These are phyloP conservation scores for Sclerotinia nivalis DNA, from an alignment of 2,329 filamentous ascomycete genomes.

Conservation along the genomic window DNA sequence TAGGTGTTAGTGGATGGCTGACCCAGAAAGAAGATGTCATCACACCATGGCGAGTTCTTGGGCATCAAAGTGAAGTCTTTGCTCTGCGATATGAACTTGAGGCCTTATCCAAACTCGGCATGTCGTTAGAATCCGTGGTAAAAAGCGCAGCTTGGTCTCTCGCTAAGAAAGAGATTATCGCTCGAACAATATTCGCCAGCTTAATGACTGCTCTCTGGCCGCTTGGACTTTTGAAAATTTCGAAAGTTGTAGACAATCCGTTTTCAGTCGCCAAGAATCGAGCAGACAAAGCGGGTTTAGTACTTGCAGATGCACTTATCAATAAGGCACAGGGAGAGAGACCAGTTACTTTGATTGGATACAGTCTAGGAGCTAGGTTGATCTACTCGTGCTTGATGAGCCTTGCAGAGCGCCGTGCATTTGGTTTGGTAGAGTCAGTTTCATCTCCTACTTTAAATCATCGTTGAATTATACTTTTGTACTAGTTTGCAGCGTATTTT, in stretches of 20 bases:
- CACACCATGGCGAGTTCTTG: conserved; percentile 76
- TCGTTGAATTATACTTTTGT: background rate
- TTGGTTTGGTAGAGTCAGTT: conserved; percentile 75
- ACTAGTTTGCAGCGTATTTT: too few species aligned
- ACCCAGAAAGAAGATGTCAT: conserved; percentile 70
- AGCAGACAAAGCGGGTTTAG: conserved; percentile 76
- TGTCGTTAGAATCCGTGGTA: conserved; percentile 73
- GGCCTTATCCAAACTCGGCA: conserved; percentile 74
- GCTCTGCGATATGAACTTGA: conserved; percentile 82
- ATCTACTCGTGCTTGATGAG: conserved; percentile 80
- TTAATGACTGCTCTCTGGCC: conserved; percentile 71
- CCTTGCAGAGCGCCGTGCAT: conserved; percentile 75
- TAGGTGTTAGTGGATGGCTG: conserved; percentile 82
- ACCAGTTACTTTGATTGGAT: conserved; percentile 77
- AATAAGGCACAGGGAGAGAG: conserved; percentile 81
- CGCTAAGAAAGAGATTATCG: conserved; percentile 67
- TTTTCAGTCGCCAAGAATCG: conserved; percentile 75
- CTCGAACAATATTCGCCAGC: conserved; percentile 62
- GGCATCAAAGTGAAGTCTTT: conserved; percentile 74
- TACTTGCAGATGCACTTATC: conserved; percentile 79
- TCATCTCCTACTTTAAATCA: background rate
- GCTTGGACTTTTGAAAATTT: conserved; percentile 64
- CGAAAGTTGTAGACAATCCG: conserved; percentile 75
- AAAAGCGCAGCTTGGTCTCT: conserved; percentile 78
- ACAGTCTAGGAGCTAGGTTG: conserved; percentile 77